A percentile compares a stretch with the other conserved stretches of the same genome.
phyloP scores from a whole-genome alignment of 2,329 filamentous ascomycete genomes.

The Pyricularia grisea region DNA sequence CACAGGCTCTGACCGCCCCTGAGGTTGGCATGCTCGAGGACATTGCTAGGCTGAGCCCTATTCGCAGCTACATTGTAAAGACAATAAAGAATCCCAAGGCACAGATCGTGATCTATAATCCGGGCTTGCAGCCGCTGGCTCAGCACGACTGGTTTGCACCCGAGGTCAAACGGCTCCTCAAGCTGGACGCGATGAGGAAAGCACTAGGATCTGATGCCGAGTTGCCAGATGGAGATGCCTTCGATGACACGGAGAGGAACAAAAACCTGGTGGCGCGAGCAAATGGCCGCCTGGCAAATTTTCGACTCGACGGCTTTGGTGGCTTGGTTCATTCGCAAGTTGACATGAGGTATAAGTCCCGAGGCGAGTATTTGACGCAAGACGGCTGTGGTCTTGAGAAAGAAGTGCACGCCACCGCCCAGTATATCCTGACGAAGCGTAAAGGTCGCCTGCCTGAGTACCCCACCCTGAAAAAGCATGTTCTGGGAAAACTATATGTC shows the following conservation, averaged over 20 bases:
- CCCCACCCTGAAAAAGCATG: accelerated
- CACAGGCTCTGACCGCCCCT: background rate
- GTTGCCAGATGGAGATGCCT: background rate
- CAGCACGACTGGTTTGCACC: background rate
- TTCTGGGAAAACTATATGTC: background rate
- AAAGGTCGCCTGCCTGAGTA: background rate
- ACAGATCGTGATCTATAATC: background rate
- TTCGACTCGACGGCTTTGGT: background rate
- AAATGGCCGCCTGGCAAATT: background rate
- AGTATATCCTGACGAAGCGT: background rate
- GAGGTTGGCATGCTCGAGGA: background rate
- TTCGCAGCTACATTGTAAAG: background rate
- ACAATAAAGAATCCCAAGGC: background rate
- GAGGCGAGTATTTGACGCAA: background rate
- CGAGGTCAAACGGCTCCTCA: background rate
- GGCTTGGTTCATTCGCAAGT: background rate
- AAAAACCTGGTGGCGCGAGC: background rate
- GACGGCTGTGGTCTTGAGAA: background rate
- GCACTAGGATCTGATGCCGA: background rate
- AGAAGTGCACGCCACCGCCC: background rate
- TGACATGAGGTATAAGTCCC: background rate
- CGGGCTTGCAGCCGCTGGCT: background rate
- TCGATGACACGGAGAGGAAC: background rate
- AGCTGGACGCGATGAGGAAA: background rate
- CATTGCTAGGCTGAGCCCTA: background rate